phyloP scores from a whole-genome alignment of 352 stramenopile species.

The Phytophthora lateralis region DNA sequence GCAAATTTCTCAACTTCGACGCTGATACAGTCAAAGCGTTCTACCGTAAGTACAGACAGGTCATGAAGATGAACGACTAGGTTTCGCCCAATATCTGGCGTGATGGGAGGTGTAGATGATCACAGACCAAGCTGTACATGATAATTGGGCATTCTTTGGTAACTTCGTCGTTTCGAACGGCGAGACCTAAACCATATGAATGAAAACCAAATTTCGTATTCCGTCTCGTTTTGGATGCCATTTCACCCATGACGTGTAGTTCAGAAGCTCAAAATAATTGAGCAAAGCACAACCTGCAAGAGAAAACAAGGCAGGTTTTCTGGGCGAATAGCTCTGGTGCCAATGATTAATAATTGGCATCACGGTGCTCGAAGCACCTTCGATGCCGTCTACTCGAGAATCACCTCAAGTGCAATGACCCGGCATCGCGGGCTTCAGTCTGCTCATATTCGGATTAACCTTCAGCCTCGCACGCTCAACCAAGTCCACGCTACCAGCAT shows the following conservation, averaged over 20 bases:
- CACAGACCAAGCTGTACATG: too few species aligned
- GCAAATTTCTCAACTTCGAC: too few species aligned
- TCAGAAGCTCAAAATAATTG: neutral
- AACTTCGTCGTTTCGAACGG: too few species aligned
- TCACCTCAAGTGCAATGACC: neutral
- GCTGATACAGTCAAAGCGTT: too few species aligned
- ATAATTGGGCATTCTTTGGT: too few species aligned
- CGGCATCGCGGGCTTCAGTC: neutral
- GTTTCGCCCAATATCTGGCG: too few species aligned
- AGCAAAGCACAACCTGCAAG: neutral
- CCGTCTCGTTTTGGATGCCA: neutral
- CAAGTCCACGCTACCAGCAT: slow-evolving; percentile 12
- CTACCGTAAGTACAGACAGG: too few species aligned
- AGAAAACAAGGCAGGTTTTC: neutral
- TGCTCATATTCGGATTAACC: slow-evolving; percentile 12
- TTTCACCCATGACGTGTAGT: neutral
- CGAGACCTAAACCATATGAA: neutral
- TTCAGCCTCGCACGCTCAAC: slow-evolving; percentile 8
- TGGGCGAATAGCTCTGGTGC: neutral
- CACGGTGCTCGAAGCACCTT: neutral
- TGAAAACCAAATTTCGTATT: neutral
- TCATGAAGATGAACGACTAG: too few species aligned
- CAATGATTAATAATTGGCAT: neutral
- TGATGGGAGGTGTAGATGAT: too few species aligned
- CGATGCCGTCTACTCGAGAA: neutral